A percentile compares a stretch with the other conserved stretches of the same genome.
Conservation (phyloP, 768 basidiomycete genomes). For the Favolaschia claudopus region DNA sequence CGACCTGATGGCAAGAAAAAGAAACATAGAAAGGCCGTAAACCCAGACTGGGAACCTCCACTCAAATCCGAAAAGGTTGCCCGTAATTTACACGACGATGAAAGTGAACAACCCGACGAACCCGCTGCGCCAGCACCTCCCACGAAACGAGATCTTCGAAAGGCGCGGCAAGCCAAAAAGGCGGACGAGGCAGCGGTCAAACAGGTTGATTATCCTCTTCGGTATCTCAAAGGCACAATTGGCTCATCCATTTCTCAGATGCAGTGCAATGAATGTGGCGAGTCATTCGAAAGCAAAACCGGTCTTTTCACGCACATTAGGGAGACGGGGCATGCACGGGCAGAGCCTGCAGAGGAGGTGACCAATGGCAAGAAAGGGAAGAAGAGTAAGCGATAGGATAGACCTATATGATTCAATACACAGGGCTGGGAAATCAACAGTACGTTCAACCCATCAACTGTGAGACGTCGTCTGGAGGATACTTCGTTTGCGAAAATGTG, state of each 20-base stretch:
- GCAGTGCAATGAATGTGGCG: slow-evolving; percentile 75
- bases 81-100: slow-evolving; percentile 16
- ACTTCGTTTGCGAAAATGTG: slow-evolving; percentile 95
- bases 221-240: not conserved
- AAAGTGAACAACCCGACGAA: slow-evolving; percentile 12
- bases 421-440: not conserved
- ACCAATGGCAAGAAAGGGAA: slow-evolving; percentile 46
- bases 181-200: slow-evolving; percentile 44
- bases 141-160: slow-evolving; percentile 84
- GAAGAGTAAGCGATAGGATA: slow-evolving; percentile 42
- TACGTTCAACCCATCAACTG: slow-evolving; percentile 83
- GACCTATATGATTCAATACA: slow-evolving; percentile 4
- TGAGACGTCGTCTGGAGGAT: slow-evolving; percentile 91
- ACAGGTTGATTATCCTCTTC: slow-evolving; percentile 15
- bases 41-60: slow-evolving; percentile 12
- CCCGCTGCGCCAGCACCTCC: slow-evolving; percentile 33
- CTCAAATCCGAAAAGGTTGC: slow-evolving; percentile 32
- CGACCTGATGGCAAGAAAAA: slow-evolving; percentile 27
- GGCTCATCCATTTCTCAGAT: slow-evolving; percentile 34
- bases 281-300: slow-evolving; percentile 70
- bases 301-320: slow-evolving; percentile 79
- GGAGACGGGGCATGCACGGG: slow-evolving; percentile 74
- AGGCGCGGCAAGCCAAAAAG: slow-evolving; percentile 81
- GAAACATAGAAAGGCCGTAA: slow-evolving; percentile 13
- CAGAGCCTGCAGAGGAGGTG: slow-evolving; percentile 39